phyloP scores from a whole-genome alignment of 106 monocot species.

The Allium sativum region DNA sequence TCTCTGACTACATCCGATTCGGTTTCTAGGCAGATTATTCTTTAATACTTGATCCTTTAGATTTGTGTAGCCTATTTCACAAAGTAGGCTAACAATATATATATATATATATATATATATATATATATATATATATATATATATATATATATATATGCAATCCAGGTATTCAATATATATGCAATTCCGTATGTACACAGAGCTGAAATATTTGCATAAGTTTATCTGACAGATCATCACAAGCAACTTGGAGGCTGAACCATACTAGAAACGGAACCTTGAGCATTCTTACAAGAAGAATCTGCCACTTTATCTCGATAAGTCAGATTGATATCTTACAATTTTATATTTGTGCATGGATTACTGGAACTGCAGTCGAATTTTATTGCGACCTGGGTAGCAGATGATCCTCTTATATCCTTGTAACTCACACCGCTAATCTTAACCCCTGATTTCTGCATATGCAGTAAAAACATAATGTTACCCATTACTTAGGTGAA shows the following conservation, averaged over 20 bases:
- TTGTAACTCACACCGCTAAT: not conserved
- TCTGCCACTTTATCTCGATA: not conserved
- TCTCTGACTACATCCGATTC: too few species aligned
- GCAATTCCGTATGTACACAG: too few species aligned
- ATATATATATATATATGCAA: too few species aligned
- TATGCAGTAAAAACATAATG: not conserved
- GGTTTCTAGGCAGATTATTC: too few species aligned
- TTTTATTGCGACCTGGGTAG: not conserved
- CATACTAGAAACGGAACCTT: not conserved
- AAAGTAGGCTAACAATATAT: too few species aligned
- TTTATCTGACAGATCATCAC: not conserved
- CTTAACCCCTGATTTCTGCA: not conserved
- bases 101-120: too few species aligned
- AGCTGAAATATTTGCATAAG: too few species aligned
- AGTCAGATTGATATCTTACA: not conserved
- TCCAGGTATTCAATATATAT: too few species aligned
- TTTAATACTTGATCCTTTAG: too few species aligned
- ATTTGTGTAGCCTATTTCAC: too few species aligned
- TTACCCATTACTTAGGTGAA: not conserved
- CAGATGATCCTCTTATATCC: not conserved
- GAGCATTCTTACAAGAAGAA: not conserved
- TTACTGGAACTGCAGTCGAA: not conserved
- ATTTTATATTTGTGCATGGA: not conserved
- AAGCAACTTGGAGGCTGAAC: not conserved
- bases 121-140: too few species aligned